Evolutionary conservation across 2,329 filamentous ascomycete species (phyloP), one percentile per base, ranked within the genome.

Genomic region (Fusarium gaditjirri): DNA sequence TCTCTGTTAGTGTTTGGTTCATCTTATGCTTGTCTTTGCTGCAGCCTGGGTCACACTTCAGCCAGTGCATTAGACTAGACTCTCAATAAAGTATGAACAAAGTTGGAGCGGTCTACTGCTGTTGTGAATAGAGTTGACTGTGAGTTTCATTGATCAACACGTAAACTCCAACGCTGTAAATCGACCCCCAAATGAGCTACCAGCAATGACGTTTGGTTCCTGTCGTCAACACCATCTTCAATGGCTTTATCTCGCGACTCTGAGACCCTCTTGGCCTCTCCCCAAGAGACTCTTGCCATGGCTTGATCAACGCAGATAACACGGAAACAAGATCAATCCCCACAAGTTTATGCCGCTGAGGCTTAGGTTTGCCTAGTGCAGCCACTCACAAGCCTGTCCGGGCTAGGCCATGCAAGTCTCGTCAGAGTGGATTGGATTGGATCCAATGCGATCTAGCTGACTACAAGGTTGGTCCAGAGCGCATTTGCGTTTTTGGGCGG

Each of bases 401-500:
- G 56, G 31, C 60, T 49, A 53, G 42, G 56, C 61, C 63, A 75
- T 66, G 70, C 58, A 63, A 61, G 57, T 70, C 44, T 61, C 60
- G 59, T 61, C 49, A 68, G 54, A 42, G 39, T 61, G 42, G 33
- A 57, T 49, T 39, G 46, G 38, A 39, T 55, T 65, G 65, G 63
- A 63, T 25, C 25, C 25, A 25, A 25, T 62, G 69, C 36, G 69
- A 74, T 76, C 57, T 76, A 53, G 62, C 42, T 63, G 63, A 68
- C 33, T 49, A 70, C 42, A 59, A 72, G 65, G 68, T 58, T 67
- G 61, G 73, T 71, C 71, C 68, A 62, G 69, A 75, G 61, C 65
- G 60, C 71, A n/a, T 71, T 55, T 63, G 58, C 41, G 57, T 60
- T 61, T 53, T 68, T 55, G 69, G 27, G 29, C 54, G 33, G 38